Percentiles rank a stretch among this genome's conserved stretches.
Evolutionary conservation across 805 yeast species (phyloP).

Genomic region (Yarrowia hollandica): DNA sequence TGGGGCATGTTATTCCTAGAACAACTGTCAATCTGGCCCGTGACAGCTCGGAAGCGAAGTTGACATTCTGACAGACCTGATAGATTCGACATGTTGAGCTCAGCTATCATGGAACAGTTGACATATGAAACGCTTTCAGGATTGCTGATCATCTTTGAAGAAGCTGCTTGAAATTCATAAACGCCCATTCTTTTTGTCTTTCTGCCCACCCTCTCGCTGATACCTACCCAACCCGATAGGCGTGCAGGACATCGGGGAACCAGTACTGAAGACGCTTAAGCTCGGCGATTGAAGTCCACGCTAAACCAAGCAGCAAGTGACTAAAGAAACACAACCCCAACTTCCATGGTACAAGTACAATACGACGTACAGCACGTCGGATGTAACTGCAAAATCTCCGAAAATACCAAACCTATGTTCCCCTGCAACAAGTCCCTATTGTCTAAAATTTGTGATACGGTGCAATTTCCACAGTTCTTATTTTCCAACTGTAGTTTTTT

Average conservation of each 20-base stretch:
- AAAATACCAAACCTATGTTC: constrained; percentile 6
- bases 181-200: not conserved
- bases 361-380: not conserved
- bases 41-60: constrained; percentile 1
- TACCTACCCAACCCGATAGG: not conserved
- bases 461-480: too few relatives aligned
- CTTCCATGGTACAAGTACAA: too few relatives aligned
- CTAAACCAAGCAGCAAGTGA: not conserved
- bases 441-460: not conserved
- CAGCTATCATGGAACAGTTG: not conserved
- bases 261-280: not conserved
- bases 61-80: constrained; percentile 3
- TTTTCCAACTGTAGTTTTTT: too few relatives aligned
- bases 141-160: not conserved
- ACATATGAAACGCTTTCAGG: not conserved
- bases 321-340: constrained; percentile 3
- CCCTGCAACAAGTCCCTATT: not conserved
- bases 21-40: not conserved
- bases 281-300: constrained; percentile 5
- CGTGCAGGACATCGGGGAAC: constrained; percentile 1
- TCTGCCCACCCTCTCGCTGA: constrained; percentile 14
- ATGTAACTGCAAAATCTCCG: constrained; percentile 25
- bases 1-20: not conserved
- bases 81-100: not conserved
- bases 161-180: not conserved